phyloP scores from a whole-genome alignment of 441 rosid genomes.

The Raphanus hybrid region DNA sequence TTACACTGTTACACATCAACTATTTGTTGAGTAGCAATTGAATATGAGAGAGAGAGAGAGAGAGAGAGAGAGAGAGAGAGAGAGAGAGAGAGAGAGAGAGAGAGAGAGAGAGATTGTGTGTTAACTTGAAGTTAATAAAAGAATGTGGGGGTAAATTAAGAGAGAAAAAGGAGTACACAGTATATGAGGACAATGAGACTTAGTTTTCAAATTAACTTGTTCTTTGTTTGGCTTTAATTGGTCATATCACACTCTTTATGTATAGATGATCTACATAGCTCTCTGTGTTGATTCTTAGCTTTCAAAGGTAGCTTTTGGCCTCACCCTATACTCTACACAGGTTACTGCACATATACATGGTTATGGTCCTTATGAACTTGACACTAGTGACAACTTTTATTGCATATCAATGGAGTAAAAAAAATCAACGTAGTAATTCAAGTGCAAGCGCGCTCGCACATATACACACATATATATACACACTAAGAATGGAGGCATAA shows the following conservation, averaged over 20 bases:
- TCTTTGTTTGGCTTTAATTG: constrained; percentile 41
- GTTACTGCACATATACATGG: constrained; percentile 41
- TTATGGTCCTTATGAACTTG: constrained; percentile 32
- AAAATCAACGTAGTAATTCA: not conserved
- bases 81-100: constrained; percentile 23
- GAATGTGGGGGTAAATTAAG: constrained; percentile 41
- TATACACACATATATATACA: constrained; percentile 13
- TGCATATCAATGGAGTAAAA: constrained; percentile 22
- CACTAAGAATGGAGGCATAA: constrained; percentile 43
- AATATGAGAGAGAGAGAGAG: constrained; percentile 17
- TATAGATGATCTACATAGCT: constrained; percentile 39
- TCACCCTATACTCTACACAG: constrained; percentile 43
- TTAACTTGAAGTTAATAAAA: constrained; percentile 44
- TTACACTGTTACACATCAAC: constrained; percentile 26
- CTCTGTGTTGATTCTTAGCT: constrained; percentile 45
- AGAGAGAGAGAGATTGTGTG: constrained; percentile 27
- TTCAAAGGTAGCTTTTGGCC: constrained; percentile 41
- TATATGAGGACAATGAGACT: constrained; percentile 43
- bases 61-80: constrained; percentile 21
- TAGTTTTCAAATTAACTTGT: constrained; percentile 41
- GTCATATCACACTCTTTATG: constrained; percentile 35
- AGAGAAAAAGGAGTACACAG: constrained; percentile 30
- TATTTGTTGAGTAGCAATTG: constrained; percentile 42
- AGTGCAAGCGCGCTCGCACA: not conserved
- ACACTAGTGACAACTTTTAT: constrained; percentile 35